phyloP scores from a whole-genome alignment of 352 stramenopile species.

The Phytophthora tubulina region DNA sequence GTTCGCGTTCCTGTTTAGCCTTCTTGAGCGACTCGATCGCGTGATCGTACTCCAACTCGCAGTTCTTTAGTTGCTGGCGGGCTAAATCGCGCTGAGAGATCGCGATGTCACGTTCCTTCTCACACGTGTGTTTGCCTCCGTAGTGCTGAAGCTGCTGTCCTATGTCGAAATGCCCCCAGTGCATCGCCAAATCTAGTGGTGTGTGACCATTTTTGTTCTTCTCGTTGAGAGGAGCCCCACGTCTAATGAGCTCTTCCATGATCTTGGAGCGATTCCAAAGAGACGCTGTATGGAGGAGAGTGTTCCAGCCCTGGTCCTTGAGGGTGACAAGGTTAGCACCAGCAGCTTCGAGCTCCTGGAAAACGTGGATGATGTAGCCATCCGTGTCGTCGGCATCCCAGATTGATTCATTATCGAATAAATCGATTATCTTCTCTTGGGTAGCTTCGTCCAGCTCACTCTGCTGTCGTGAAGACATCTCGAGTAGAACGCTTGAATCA shows the following conservation, averaged over 20 bases:
- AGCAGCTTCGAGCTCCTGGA: slow-evolving; percentile 44
- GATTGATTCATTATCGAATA: slow-evolving; percentile 68
- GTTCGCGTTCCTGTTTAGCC: slow-evolving; percentile 60
- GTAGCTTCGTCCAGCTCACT: slow-evolving; percentile 26
- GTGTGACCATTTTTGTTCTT: slow-evolving; percentile 64
- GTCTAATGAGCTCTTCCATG: slow-evolving; percentile 60
- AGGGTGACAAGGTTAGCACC: slow-evolving; percentile 34
- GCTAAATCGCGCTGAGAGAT: slow-evolving; percentile 63
- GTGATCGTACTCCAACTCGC: slow-evolving; percentile 48
- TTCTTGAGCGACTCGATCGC: slow-evolving; percentile 42
- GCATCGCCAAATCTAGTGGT: slow-evolving; percentile 61
- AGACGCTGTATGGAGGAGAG: slow-evolving; percentile 56
- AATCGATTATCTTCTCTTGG: slow-evolving; percentile 44
- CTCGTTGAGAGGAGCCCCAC: slow-evolving; percentile 53
- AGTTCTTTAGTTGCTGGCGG: slow-evolving; percentile 47
- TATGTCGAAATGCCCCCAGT: slow-evolving; percentile 66
- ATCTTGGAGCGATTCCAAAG: slow-evolving; percentile 65
- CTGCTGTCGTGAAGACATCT: slow-evolving; percentile 25
- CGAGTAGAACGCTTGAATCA: not conserved
- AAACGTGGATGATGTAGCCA: slow-evolving; percentile 53
- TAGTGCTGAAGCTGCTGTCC: slow-evolving; percentile 68
- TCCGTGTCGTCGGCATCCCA: slow-evolving; percentile 70
- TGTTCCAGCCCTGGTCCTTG: slow-evolving; percentile 56
- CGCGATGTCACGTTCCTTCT: slow-evolving; percentile 64
- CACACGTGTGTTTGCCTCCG: slow-evolving; percentile 65